Conservation (phyloP, 768 basidiomycete genomes). For the Gymnopilus dilepis region DNA sequence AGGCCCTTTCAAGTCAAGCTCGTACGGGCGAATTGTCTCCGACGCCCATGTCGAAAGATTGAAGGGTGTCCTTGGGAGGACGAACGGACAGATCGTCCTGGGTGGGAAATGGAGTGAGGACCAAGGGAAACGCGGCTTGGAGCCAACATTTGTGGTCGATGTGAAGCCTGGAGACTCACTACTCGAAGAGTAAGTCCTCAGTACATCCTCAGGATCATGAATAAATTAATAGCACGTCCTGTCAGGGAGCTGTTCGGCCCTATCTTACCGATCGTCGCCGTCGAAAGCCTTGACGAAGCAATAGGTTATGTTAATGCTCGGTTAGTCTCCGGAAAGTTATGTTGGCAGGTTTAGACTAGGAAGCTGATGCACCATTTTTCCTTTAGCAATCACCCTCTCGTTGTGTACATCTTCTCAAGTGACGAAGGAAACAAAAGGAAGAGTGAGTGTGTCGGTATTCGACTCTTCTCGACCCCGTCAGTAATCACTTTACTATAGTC, state of each 20-base stretch:
- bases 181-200: slow-evolving; percentile 56
- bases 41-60: slow-evolving; percentile 60
- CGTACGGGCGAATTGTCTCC: slow-evolving; percentile 58
- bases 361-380: not conserved
- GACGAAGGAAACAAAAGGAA: slow-evolving; percentile 42
- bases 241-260: slow-evolving; percentile 77
- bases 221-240: too few relatives aligned
- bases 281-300: slow-evolving; percentile 60
- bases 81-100: slow-evolving; percentile 59
- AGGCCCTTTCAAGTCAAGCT: slow-evolving; percentile 48
- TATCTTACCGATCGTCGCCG: slow-evolving; percentile 63
- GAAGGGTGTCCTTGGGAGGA: slow-evolving; percentile 51
- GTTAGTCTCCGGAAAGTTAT: slow-evolving; percentile 36
- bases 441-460: slow-evolving; percentile 33
- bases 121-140: slow-evolving; percentile 48
- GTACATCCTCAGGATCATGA: too few relatives aligned
- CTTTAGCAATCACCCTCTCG: slow-evolving; percentile 59
- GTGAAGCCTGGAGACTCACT: slow-evolving; percentile 60
- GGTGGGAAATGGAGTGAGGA: slow-evolving; percentile 40
- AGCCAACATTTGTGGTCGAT: slow-evolving; percentile 63
- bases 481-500: slow-evolving; percentile 43
- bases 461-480: not conserved
- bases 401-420: slow-evolving; percentile 68
- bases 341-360: not conserved
- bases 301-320: slow-evolving; percentile 56